A percentile compares a stretch with the other conserved stretches of the same genome.
Conservation (phyloP, 2,329 filamentous ascomycete species). For the Aspergillus pseudoglaucus region DNA sequence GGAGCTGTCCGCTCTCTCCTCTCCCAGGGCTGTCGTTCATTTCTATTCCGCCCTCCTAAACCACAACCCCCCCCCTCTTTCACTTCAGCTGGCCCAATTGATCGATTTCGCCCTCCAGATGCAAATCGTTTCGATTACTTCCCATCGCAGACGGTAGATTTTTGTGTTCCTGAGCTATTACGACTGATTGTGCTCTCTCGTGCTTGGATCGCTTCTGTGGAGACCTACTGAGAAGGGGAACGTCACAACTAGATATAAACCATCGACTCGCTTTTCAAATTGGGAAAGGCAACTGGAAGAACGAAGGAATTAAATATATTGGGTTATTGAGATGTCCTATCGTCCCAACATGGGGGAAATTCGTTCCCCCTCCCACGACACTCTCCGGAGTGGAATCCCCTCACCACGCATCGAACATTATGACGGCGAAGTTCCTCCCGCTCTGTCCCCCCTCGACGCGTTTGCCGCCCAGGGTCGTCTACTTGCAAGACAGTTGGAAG, state of each 20-base stretch:
- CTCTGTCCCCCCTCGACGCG: conserved; percentile 88
- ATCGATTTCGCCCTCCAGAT: conserved; percentile 1
- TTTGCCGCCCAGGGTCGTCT: conserved; percentile 87
- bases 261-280: neutral
- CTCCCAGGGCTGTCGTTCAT: conserved; percentile 21
- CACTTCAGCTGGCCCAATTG: neutral
- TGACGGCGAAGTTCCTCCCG: conserved; percentile 71
- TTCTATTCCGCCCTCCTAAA: conserved; percentile 11
- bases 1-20: neutral
- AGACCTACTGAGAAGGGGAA: neutral
- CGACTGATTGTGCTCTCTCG: neutral
- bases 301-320: neutral
- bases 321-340: neutral
- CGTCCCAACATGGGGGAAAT: conserved; percentile 53
- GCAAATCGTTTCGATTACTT: neutral
- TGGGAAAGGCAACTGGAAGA: neutral
- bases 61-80: conserved; percentile 7
- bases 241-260: neutral
- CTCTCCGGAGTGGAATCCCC: conserved; percentile 50
- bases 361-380: conserved; percentile 52
- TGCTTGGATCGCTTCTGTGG: conserved; percentile 4
- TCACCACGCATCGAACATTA: conserved; percentile 68
- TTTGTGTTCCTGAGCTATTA: no score
- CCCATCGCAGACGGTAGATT: no score
- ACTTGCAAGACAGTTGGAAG: conserved; percentile 79